Base-by-base conservation (phyloP, 2,329 filamentous ascomycete genomes). In the Apiospora aurea region DNA sequence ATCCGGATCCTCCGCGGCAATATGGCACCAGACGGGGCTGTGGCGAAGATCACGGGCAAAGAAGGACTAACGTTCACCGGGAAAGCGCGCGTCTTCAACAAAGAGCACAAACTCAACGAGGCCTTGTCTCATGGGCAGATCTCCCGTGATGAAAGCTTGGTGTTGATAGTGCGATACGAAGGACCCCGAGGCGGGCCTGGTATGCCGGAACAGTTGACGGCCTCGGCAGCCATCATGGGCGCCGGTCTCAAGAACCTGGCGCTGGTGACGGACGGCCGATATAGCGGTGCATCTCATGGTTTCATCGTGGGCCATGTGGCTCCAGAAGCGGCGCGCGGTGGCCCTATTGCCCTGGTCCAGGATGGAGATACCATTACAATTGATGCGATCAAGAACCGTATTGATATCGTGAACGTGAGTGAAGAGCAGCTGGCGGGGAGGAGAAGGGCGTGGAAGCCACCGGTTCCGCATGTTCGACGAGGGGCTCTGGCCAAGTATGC, bases 21-120 rank as follows among this genome's bases (percentile, higher is more conserved):
- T 81, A 88, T 98, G 44, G 94, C 95, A 2, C 96, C 96, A 1
- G 93, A 91, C 14, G 96, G 96, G 46, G 93, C 95, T 0, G 95
- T 98, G 1, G 95, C 95, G 73, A 98, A 98, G 83, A 98, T 98
- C 82, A 98, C 96, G 0, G 96, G 96, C 47, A 98, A 98, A 81
- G 96, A 98, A 82, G 96, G 96, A 2, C 87, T 95, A 8, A 86
- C 84, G 16, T 98, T 98, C 82, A 92, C 87, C 0, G 96, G 96
- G 68, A 90, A 90, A 75, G 96, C 94, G 0, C 88, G 91, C 26
- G 94, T 97, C 66, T 98, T 96, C 81, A 87, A 98, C 82, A 96
- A 96, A 79, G 96, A 98, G 82, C 87, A 91, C 76, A 88, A 92
- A 76, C 90, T 98, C 64, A 91, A 97, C 80, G 83, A 87, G 0